Base-by-base conservation (phyloP, 2,329 filamentous ascomycete genomes). In the Aspergillus sp. region DNA sequence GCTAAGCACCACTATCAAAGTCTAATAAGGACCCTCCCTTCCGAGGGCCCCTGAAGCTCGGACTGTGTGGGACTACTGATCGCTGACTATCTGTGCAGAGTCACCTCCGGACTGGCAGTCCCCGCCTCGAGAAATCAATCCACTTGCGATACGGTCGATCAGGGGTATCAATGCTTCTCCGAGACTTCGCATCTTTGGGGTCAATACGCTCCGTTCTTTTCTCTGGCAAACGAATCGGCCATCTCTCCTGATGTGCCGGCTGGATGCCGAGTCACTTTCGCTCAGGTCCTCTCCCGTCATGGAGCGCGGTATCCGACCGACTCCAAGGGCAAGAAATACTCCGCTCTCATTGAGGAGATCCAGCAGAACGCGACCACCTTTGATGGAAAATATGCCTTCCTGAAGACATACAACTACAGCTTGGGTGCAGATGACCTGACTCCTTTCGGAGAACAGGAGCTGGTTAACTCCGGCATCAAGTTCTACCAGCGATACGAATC, bases 171-270 rank as follows among this genome's bases (percentile, higher is more conserved):
- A 64, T 92, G 90, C 75, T 81, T 82, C 51, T 76, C 84, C 4
- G 73, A 83, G 32, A 82, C 89, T 48, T 86, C 87, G 1, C 89
- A 87, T 66, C 84, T 81, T 58, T 96, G 92, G 91, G 93, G 92
- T 58, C 92, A 94, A 74, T 97, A 97, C 75, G 90, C 91, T 17
- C 91, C 92, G 2, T 96, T 87, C 78, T 97, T 91, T 76, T 84
- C 88, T 1, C 88, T 93, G 0, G 63, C 63, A 1, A 57, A 65
- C 4, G 84, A 87, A 6, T 92, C 89, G 1, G 80, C 85, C 2
- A 85, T 91, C 54, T 80, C 86, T 15, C 68, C 82, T 6, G 79
- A 80, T 7, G 78, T 89, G 0, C 92, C 92, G 0, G 66, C 79
- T 0, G 81, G 80, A n/a, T 97, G 93, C 77, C 79, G 84, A 12